These are phyloP conservation scores for Sarocladiaceae sp. DNA, from an alignment of 2,329 filamentous ascomycete genomes.

Conservation along the genomic window DNA sequence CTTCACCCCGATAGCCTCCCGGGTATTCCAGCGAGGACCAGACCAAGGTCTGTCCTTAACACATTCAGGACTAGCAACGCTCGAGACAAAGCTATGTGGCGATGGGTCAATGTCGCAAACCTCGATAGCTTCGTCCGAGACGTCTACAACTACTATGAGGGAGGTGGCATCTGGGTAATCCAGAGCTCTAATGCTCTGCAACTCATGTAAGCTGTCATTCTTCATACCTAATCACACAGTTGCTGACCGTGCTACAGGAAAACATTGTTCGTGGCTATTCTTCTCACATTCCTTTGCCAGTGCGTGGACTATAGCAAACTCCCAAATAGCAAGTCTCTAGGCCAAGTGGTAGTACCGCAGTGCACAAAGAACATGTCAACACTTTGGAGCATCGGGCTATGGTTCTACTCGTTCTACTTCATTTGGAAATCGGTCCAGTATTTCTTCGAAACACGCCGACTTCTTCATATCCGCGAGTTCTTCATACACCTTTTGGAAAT, in stretches of 20 bases:
- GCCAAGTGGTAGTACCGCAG: conserved; percentile 56
- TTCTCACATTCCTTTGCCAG: conserved; percentile 77
- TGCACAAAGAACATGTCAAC: conserved; percentile 73
- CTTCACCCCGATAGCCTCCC: conserved; percentile 35
- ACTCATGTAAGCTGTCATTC: conserved; percentile 53
- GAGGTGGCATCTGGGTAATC: conserved; percentile 81
- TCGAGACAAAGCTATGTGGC: conserved; percentile 76
- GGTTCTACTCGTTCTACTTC: conserved; percentile 82
- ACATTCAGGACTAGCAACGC: conserved; percentile 22
- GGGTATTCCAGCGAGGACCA: conserved; percentile 11
- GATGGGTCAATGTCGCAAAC: conserved; percentile 88
- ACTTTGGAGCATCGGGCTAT: conserved; percentile 70
- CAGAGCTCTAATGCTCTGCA: conserved; percentile 64
- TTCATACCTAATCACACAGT: neutral
- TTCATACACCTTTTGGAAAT: conserved; percentile 78
- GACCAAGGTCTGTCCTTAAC: conserved; percentile 20
- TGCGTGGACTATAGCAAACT: conserved; percentile 78
- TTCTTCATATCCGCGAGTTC: conserved; percentile 77
- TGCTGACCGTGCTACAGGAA: conserved; percentile 45
- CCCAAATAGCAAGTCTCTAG: conserved; percentile 52
- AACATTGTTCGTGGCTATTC: conserved; percentile 72
- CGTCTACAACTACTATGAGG: conserved; percentile 81
- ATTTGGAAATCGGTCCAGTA: conserved; percentile 73
- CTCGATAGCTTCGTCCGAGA: conserved; percentile 79
- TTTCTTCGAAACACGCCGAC: conserved; percentile 63